These are phyloP conservation scores for Trametes elegans DNA, from an alignment of 768 basidiomycete genomes.

Conservation along the genomic window DNA sequence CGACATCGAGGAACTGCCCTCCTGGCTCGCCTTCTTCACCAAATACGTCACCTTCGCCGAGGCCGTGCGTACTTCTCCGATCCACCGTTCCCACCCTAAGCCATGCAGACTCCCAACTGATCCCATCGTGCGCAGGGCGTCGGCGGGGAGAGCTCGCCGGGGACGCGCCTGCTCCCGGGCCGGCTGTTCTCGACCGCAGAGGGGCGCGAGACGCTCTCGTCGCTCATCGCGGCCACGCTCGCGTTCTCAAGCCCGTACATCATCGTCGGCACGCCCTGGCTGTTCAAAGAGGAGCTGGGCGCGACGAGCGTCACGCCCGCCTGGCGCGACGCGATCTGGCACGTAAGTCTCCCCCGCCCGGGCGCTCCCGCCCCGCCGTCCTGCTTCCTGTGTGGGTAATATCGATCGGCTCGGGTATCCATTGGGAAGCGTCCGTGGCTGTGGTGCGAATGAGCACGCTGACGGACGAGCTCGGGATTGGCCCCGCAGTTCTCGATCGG, in stretches of 20 bases:
- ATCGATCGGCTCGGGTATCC: no score
- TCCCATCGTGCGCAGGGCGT: slow-evolving; percentile 15
- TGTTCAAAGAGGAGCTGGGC: slow-evolving; percentile 17
- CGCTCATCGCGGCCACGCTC: slow-evolving; percentile 21
- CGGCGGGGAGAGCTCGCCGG: slow-evolving; percentile 25
- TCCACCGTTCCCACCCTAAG: not conserved
- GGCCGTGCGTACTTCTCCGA: not conserved
- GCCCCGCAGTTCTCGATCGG: slow-evolving; percentile 23
- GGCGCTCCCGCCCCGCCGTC: not conserved
- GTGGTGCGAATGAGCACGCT: no score
- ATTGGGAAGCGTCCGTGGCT: no score
- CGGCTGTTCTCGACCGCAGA: slow-evolving; percentile 24
- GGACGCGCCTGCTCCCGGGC: slow-evolving; percentile 30
- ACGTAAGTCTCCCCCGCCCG: slow-evolving; percentile 11
- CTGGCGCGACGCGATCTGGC: slow-evolving; percentile 30
- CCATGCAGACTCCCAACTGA: not conserved
- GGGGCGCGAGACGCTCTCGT: slow-evolving; percentile 23
- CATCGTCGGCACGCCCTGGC: slow-evolving; percentile 24
- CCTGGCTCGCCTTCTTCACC: slow-evolving; percentile 29
- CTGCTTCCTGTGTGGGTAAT: no score
- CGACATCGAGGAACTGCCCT: slow-evolving; percentile 28
- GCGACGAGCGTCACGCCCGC: slow-evolving; percentile 30
- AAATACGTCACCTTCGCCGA: slow-evolving; percentile 26
- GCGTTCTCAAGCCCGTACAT: slow-evolving; percentile 26
- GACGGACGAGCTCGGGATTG: slow-evolving; percentile 25